Evolutionary conservation across 176 grass and related monocot genomes (phyloP).

Genomic region (Bonia amplexicaulis): DNA sequence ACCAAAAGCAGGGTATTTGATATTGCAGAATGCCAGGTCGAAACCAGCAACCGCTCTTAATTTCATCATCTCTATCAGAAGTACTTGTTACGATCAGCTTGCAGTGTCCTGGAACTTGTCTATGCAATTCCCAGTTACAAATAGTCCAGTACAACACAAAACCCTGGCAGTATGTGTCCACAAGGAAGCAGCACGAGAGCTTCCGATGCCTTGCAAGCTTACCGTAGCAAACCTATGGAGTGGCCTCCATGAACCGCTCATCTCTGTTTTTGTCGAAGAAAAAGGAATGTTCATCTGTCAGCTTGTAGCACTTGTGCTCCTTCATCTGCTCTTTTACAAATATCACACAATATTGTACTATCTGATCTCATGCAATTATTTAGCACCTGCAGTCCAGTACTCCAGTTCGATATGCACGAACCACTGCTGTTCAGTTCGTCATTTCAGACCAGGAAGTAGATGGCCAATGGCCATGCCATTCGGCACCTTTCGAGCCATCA

Average conservation of each 20-base stretch:
- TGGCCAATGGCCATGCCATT: not conserved
- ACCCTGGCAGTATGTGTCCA: too few species aligned
- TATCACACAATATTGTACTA: not conserved
- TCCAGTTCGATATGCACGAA: not conserved
- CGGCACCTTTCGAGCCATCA: not conserved
- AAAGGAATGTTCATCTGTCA: not conserved
- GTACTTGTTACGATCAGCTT: too few species aligned
- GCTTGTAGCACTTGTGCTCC: not conserved
- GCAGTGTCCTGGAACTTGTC: too few species aligned
- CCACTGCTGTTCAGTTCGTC: not conserved
- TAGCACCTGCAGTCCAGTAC: not conserved
- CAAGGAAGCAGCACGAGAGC: not conserved
- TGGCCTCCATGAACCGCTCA: not conserved
- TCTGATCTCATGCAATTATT: not conserved
- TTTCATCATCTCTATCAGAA: too few species aligned
- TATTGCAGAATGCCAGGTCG: too few species aligned
- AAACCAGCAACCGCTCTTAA: too few species aligned
- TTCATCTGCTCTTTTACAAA: not conserved
- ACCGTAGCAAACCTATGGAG: not conserved
- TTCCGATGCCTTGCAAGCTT: not conserved
- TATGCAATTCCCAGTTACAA: too few species aligned
- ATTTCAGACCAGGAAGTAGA: not conserved
- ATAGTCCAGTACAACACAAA: too few species aligned
- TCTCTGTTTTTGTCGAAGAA: not conserved
- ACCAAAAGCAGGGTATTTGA: too few species aligned